A percentile compares a stretch with the other conserved stretches of the same genome.
These are phyloP conservation scores for Termitomyces sp. DNA, from an alignment of 768 basidiomycete species.

Conservation along the genomic window DNA sequence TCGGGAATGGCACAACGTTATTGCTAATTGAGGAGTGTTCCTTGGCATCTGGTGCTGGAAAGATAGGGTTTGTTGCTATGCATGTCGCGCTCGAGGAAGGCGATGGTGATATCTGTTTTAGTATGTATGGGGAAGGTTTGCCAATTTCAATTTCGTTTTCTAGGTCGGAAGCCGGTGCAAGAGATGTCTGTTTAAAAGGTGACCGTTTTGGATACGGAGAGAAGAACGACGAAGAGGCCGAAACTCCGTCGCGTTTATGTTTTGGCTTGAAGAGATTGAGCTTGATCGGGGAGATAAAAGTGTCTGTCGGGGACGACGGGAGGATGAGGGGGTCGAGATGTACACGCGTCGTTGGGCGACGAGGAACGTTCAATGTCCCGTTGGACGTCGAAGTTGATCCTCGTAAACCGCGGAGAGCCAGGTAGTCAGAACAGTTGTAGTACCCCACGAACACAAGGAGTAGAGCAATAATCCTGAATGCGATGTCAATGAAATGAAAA, in stretches of 20 bases:
- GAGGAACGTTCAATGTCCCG: neutral
- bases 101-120: neutral
- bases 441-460: constrained; percentile 1
- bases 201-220: constrained; percentile 7
- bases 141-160: neutral
- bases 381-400: neutral
- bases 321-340: neutral
- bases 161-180: neutral
- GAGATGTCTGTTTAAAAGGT: neutral
- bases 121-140: neutral
- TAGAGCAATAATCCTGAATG: constrained; percentile 1
- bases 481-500: neutral
- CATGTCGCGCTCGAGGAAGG: neutral
- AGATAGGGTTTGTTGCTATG: neutral
- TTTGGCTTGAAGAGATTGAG: neutral
- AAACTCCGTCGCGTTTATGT: neutral
- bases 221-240: constrained; percentile 9
- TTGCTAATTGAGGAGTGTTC: neutral
- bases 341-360: neutral
- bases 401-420: neutral
- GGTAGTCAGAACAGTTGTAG: neutral
- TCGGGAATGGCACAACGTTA: too few species aligned
- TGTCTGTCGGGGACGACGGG: neutral
- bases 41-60: neutral
- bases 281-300: neutral